These are phyloP conservation scores for Grigorovia yakushimaensis DNA, from an alignment of 805 yeast genomes.

Conservation along the genomic window DNA sequence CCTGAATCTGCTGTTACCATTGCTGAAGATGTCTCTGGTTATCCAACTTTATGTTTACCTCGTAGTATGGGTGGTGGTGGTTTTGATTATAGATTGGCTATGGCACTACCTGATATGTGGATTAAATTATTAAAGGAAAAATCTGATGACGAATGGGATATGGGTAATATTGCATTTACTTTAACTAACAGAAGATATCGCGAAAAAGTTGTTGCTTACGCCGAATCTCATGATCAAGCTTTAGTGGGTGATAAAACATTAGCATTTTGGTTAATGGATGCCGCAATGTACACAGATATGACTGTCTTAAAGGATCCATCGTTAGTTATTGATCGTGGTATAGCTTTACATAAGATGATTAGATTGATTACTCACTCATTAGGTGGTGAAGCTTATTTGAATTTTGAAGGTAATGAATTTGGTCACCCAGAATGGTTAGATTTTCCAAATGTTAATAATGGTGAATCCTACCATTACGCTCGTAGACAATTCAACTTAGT, in stretches of 20 bases:
- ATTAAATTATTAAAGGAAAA: slow-evolving; percentile 81
- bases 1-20: slow-evolving; percentile 55
- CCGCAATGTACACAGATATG: slow-evolving; percentile 97
- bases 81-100: slow-evolving; percentile 84
- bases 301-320: slow-evolving; percentile 63
- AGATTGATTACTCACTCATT: slow-evolving; percentile 76
- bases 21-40: slow-evolving; percentile 96
- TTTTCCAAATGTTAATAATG: slow-evolving; percentile 86
- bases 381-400: slow-evolving; percentile 96
- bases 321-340: slow-evolving; percentile 76
- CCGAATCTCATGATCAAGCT: slow-evolving; percentile 96
- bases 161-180: slow-evolving; percentile 69
- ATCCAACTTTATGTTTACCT: slow-evolving; percentile 87
- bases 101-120: slow-evolving; percentile 99
- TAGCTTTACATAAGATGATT: slow-evolving; percentile 84
- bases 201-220: slow-evolving; percentile 83
- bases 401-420: slow-evolving; percentile 95
- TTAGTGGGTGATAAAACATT: slow-evolving; percentile 93
- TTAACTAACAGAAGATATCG: slow-evolving; percentile 80
- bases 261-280: slow-evolving; percentile 98
- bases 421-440: slow-evolving; percentile 99
- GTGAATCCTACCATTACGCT: slow-evolving; percentile 84
- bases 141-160: slow-evolving; percentile 84
- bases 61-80: slow-evolving; percentile 78
- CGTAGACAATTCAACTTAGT: slow-evolving; percentile 87